phyloP scores from a whole-genome alignment of 805 yeast genomes.

The Candida sonorensis region DNA sequence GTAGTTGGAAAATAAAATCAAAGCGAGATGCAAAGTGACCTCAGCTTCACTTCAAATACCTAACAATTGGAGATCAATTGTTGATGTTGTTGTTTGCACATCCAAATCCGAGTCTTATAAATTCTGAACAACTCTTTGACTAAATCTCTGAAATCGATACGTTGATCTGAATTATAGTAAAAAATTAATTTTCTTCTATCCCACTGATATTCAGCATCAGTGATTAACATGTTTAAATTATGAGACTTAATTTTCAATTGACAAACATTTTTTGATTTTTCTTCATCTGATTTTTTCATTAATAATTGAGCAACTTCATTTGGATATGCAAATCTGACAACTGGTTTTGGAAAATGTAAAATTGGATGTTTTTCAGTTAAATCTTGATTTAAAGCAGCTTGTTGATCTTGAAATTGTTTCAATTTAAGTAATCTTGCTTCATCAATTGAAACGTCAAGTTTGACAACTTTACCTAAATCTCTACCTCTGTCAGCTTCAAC shows the following conservation, averaged over 20 bases:
- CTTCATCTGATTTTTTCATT: slow-evolving; percentile 60
- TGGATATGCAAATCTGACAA: slow-evolving; percentile 55
- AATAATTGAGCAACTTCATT: slow-evolving; percentile 54
- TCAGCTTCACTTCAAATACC: too few species aligned
- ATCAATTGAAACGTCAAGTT: slow-evolving; percentile 50
- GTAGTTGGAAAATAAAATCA: too few species aligned
- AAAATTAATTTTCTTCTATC: slow-evolving; percentile 76
- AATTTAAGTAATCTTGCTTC: slow-evolving; percentile 64
- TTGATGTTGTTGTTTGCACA: slow-evolving; percentile 42
- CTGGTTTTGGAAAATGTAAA: slow-evolving; percentile 60
- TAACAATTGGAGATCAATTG: too few species aligned
- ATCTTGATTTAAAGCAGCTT: slow-evolving; percentile 46
- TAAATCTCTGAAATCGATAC: slow-evolving; percentile 74
- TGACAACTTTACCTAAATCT: slow-evolving; percentile 64
- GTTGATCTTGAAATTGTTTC: slow-evolving; percentile 65
- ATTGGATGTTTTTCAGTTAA: slow-evolving; percentile 33
- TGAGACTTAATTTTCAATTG: slow-evolving; percentile 47
- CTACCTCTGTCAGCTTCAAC: slow-evolving; percentile 82
- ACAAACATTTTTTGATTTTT: slow-evolving; percentile 58
- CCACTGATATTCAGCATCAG: slow-evolving; percentile 83
- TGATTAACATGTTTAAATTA: slow-evolving; percentile 47
- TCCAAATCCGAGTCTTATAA: slow-evolving; percentile 81
- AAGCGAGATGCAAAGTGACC: too few species aligned
- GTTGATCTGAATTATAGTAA: slow-evolving; percentile 53
- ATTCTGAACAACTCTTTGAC: slow-evolving; percentile 68